Percentiles rank a stretch among this genome's conserved stretches.
These are phyloP conservation scores for Keqinozyma sinolaborantium DNA, from an alignment of 1,139 yeast genomes.

Conservation along the genomic window DNA sequence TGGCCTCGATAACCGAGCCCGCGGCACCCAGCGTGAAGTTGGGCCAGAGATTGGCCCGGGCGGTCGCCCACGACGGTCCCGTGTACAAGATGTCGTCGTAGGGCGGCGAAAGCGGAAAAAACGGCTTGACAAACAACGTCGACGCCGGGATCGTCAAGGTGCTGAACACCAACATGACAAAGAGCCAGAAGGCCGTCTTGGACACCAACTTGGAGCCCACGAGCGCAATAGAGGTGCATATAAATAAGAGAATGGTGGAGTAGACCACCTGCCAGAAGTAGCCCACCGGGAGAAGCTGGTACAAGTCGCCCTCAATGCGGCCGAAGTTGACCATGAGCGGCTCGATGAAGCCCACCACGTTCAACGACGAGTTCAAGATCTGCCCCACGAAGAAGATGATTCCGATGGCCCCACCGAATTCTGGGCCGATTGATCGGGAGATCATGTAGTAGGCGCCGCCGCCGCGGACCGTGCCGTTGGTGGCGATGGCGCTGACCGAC, in stretches of 20 bases:
- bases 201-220: slow-evolving; percentile 85
- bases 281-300: slow-evolving; percentile 49
- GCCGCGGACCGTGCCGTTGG: slow-evolving; percentile 80
- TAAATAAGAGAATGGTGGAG: slow-evolving; percentile 60
- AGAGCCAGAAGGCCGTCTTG: slow-evolving; percentile 74
- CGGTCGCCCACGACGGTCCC: slow-evolving; percentile 69
- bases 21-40: slow-evolving; percentile 87
- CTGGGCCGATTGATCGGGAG: slow-evolving; percentile 75
- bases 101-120: slow-evolving; percentile 42
- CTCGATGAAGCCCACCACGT: slow-evolving; percentile 77
- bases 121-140: slow-evolving; percentile 58
- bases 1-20: slow-evolving; percentile 64
- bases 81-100: slow-evolving; percentile 53
- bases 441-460: slow-evolving; percentile 88
- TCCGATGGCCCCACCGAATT: slow-evolving; percentile 82
- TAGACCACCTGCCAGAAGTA: slow-evolving; percentile 57
- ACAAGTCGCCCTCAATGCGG: slow-evolving; percentile 50
- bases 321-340: slow-evolving; percentile 71
- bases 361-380: slow-evolving; percentile 69
- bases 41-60: slow-evolving; percentile 67
- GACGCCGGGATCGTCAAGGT: slow-evolving; percentile 85
- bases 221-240: slow-evolving; percentile 75
- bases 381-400: slow-evolving; percentile 75
- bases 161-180: slow-evolving; percentile 64
- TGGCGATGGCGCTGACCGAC: slow-evolving; percentile 75